Evolutionary conservation across 306 rosid species (phyloP), one percentile per base, ranked within the genome.

Genomic region (Cicer judaicum): DNA sequence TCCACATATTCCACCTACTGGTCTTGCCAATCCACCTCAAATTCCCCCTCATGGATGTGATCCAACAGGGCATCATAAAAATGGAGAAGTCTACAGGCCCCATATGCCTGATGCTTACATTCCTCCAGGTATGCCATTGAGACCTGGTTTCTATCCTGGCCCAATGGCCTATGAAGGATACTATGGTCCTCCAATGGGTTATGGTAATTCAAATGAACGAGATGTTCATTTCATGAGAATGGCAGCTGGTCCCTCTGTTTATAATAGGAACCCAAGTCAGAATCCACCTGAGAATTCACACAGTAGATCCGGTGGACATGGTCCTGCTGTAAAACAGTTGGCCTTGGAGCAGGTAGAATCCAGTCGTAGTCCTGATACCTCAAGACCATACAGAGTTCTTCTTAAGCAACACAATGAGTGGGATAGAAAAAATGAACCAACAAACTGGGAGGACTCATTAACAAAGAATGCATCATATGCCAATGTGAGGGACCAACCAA

Each of bases 61-160:
- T 73, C 92, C 94, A 54, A 85, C 93, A 80, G 95, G 92, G 34
- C 90, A 78, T 70, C 97, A 86, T 82, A 90, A 90, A 71, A 90
- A 86, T 85, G 97, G 96, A 80, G 98, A 94, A 81, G 82, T 86
- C 79, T 94, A 77, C 82, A 84, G 90, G 77, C 93, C 94, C 79
- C 98, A 89, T 79, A 88, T 91, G 82, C 89, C 92, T 44, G 97
- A 94, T 78, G 85, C 92, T 1, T 91, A 84, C 64, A 84, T 88
- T 78, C 96, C 81, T 44, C 96, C 96, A 10, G 87, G 89, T 74
- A 85, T 94, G 88, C 90, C 96, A 38, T 85, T 91, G 44, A 82
- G 97, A 81, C 97, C 97, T 73, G 95, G 95, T 7, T 91, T 88
- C 86, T 94, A 83, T 74, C 93, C 93, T 70, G 90, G 92, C 78